Evolutionary conservation across 1,139 yeast species (phyloP), one percentile per base, ranked within the genome.

Genomic region (Hyphopichia fennica): DNA sequence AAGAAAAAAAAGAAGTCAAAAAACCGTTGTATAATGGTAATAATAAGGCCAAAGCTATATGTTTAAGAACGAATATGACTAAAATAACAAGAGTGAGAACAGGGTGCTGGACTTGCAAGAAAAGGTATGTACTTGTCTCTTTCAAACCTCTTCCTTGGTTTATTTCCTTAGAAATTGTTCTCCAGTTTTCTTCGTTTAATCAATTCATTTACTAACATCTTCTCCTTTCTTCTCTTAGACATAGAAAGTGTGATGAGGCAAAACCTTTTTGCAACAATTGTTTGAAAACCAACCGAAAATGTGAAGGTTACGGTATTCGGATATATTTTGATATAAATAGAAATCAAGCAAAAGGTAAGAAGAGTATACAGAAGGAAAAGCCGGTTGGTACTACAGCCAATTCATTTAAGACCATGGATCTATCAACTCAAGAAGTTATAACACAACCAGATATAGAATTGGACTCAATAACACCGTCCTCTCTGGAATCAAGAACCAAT

Each of bases 181-280:
- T 29, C 13, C 2, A 14, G 31, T 23, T 3, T 11, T n/a, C n/a
- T n/a, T n/a, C n/a, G n/a, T 32, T 15, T 16, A 16, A 4, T 9
- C 17, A 23, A 11, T n/a, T n/a, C 4, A 31, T 22, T 4, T 14
- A 28, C 14, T 11, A 17, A 33, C 39, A 14, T 35, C 23, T 35
- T 39, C 34, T 37, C 15, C n/a, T 9, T 5, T 42, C 46, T 45
- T 37, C 40, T 9, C 7, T 35, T 20, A 17, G 80, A 44, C 70
- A 77, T 43, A 59, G 78, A 39, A 81, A 81, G 45, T 81, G 86
- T 54, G 84, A 79, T 55, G 82, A 81, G 50, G 61, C 66, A 0
- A 77, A 75, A 50, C 86, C 86, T 1, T 48, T 52, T 14, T 81
- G 86, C 57, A 62, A 64, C 25, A 79, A 79, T 55, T 81, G 86